phyloP scores from a whole-genome alignment of 768 basidiomycete species.

The Crassisporium funariophilum region DNA sequence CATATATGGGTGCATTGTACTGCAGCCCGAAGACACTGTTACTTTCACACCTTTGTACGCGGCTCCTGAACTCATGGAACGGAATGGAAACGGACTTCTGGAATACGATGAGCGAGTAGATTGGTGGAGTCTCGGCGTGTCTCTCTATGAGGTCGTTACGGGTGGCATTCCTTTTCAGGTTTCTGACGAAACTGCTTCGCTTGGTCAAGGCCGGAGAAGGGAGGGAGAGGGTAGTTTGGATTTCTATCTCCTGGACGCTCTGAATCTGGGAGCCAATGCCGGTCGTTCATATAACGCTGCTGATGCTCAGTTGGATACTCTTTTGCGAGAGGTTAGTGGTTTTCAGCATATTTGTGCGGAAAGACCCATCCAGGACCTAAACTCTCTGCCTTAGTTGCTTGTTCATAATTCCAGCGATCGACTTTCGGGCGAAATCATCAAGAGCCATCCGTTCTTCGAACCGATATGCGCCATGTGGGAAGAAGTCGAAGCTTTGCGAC shows the following conservation, averaged over 20 bases:
- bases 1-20: constrained; percentile 18
- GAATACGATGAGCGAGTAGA: constrained; percentile 35
- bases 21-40: constrained; percentile 24
- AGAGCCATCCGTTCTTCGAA: constrained; percentile 30
- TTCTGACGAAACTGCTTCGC: neutral
- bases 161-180: constrained; percentile 18
- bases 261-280: neutral
- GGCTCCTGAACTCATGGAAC: constrained; percentile 34
- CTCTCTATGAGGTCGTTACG: constrained; percentile 33
- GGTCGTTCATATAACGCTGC: neutral
- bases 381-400: constrained; percentile 25
- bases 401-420: constrained; percentile 25
- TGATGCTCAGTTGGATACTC: constrained; percentile 13
- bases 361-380: neutral
- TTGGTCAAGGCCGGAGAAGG: neutral
- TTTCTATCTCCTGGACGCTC: constrained; percentile 7
- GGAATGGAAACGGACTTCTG: constrained; percentile 24
- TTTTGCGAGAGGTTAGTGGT: constrained; percentile 28
- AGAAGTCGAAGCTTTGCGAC: constrained; percentile 30
- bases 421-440: constrained; percentile 27
- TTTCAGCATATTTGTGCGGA: neutral
- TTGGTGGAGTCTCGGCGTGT: constrained; percentile 39
- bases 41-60: constrained; percentile 38
- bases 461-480: constrained; percentile 29
- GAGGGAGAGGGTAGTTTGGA: constrained; percentile 11